phyloP scores from a whole-genome alignment of 176 grass and related monocot species.

The Aechmea fasciata region DNA sequence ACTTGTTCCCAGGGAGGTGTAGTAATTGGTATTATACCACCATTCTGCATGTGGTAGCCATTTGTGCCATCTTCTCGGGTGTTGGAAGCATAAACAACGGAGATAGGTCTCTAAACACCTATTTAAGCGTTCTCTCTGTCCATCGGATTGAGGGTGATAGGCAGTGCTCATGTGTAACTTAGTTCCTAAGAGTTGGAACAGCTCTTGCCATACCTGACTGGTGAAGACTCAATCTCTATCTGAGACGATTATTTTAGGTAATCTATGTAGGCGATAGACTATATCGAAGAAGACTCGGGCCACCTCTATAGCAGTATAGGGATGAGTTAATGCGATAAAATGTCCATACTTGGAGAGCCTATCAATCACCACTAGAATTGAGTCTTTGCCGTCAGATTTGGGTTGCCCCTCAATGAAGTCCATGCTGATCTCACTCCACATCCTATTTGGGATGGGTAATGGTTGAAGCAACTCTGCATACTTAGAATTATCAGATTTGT shows the following conservation, averaged over 20 bases:
- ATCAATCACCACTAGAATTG: neutral
- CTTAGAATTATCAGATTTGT: neutral
- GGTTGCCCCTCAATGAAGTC: too few relatives aligned
- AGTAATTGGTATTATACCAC: conserved; percentile 10
- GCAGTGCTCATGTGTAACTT: neutral
- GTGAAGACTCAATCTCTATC: neutral
- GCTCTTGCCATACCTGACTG: neutral
- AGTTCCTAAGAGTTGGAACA: neutral
- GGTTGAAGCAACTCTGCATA: neutral
- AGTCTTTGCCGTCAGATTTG: neutral
- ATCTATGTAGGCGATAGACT: too few relatives aligned
- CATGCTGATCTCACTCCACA: too few relatives aligned
- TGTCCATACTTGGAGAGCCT: conserved; percentile 2
- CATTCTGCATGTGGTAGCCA: conserved; percentile 1
- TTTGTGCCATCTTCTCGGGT: neutral
- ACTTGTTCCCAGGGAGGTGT: neutral
- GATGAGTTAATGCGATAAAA: too few relatives aligned
- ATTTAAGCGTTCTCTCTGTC: neutral
- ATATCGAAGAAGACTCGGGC: neutral
- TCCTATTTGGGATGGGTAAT: too few relatives aligned
- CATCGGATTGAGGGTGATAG: neutral
- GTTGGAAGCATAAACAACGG: neutral
- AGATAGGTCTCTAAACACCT: conserved; percentile 1
- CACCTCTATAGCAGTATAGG: neutral
- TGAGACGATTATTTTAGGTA: neutral